phyloP scores from a whole-genome alignment of 352 stramenopile species.

The Phytophthora sojae region DNA sequence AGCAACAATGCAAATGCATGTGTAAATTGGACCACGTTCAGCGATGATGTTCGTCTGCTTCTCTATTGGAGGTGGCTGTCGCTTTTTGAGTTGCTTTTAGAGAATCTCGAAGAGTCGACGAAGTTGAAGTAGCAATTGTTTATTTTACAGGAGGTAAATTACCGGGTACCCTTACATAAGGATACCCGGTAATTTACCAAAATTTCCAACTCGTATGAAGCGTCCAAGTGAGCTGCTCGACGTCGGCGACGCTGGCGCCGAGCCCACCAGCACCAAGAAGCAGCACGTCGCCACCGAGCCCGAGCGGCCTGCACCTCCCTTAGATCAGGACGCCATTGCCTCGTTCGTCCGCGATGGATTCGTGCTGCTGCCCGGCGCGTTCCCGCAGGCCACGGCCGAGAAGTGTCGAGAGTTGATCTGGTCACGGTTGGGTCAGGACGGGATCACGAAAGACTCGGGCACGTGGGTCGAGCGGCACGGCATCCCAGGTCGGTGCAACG shows the following conservation, averaged over 20 bases:
- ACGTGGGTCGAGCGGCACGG: conserved; percentile 71
- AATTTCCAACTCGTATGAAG: background rate
- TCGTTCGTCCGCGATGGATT: conserved; percentile 77
- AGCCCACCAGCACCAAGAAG: conserved; percentile 31
- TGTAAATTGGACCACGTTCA: background rate
- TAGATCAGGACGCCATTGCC: conserved; percentile 44
- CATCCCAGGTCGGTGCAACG: conserved; percentile 47
- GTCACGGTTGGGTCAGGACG: conserved; percentile 43
- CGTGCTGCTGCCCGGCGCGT: conserved; percentile 66
- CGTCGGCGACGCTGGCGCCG: background rate
- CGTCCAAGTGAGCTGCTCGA: conserved; percentile 14
- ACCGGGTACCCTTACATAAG: too few species aligned
- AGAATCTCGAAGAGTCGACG: too few species aligned
- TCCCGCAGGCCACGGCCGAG: conserved; percentile 49
- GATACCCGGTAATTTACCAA: too few species aligned
- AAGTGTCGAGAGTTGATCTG: conserved; percentile 61
- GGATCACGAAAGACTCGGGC: conserved; percentile 44
- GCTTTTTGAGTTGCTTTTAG: too few species aligned
- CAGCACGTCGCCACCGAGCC: conserved; percentile 5
- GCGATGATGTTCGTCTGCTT: background rate
- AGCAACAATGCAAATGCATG: conserved; percentile 5
- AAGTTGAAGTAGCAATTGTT: too few species aligned
- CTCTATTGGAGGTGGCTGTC: too few species aligned
- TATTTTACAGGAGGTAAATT: too few species aligned
- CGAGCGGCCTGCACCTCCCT: conserved; percentile 7